phyloP scores from a whole-genome alignment of 1,139 yeast genomes.

The Lodderomyces metapsilosis region DNA sequence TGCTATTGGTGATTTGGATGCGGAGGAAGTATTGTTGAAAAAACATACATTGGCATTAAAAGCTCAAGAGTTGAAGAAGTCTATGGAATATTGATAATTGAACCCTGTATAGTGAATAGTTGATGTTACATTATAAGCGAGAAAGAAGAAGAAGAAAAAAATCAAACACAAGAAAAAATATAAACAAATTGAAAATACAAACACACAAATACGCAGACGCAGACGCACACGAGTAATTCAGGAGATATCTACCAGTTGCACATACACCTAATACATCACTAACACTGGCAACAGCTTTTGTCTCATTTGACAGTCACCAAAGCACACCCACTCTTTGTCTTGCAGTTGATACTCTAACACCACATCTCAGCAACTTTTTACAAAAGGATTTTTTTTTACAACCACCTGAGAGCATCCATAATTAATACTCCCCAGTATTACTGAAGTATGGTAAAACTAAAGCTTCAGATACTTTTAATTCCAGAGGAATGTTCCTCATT shows the following conservation, averaged over 20 bases:
- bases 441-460: constrained; percentile 26
- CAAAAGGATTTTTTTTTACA: no score
- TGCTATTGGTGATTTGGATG: constrained; percentile 8
- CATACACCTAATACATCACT: no score
- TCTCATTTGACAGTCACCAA: no score
- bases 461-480: constrained; percentile 41
- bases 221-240: no score
- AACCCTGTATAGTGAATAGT: not conserved
- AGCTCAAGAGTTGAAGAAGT: constrained; percentile 11
- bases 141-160: no score
- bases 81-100: constrained; percentile 1
- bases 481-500: constrained; percentile 24
- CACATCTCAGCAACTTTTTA: no score
- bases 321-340: no score
- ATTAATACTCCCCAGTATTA: not conserved
- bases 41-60: constrained; percentile 8
- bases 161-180: not conserved
- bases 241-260: no score
- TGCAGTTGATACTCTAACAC: no score
- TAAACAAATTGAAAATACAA: not conserved
- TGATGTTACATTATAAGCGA: not conserved
- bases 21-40: constrained; percentile 9
- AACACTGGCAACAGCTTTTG: no score
- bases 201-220: no score
- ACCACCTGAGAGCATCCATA: not conserved